Percentiles rank a stretch among this genome's conserved stretches.
Conservation (phyloP, 805 yeast species). For the Candida dajiaensis region DNA sequence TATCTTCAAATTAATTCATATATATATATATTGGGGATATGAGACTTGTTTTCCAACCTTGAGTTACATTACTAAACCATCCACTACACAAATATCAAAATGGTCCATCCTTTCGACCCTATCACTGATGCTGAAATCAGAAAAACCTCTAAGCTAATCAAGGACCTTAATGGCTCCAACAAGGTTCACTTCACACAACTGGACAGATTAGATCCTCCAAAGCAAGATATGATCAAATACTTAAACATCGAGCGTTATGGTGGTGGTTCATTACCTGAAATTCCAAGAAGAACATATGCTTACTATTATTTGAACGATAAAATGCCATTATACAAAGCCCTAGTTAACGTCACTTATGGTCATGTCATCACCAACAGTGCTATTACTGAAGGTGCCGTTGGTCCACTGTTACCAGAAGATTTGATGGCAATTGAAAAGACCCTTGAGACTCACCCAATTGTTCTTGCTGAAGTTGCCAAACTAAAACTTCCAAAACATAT, state of each 20-base stretch:
- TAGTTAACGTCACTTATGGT: conserved; percentile 58
- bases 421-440: conserved; percentile 46
- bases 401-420: conserved; percentile 69
- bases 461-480: conserved; percentile 60
- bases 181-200: conserved; percentile 60
- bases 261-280: conserved; percentile 40
- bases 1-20: background rate
- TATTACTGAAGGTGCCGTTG: conserved; percentile 57
- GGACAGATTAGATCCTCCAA: conserved; percentile 76
- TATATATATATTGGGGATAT: background rate
- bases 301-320: conserved; percentile 55
- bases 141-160: conserved; percentile 52
- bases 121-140: conserved; percentile 53
- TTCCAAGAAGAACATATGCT: conserved; percentile 63
- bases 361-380: conserved; percentile 52
- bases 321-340: conserved; percentile 59
- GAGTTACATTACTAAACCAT: background rate
- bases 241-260: conserved; percentile 62
- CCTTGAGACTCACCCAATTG: conserved; percentile 48
- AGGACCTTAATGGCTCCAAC: conserved; percentile 46
- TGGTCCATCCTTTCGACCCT: conserved; percentile 52
- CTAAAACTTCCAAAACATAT: conserved; percentile 51
- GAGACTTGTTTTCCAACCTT: background rate
- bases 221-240: conserved; percentile 60
- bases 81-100: background rate